Conservation (phyloP, 495 filamentous ascomycete species). For the Chaetomidium leptoderma region DNA sequence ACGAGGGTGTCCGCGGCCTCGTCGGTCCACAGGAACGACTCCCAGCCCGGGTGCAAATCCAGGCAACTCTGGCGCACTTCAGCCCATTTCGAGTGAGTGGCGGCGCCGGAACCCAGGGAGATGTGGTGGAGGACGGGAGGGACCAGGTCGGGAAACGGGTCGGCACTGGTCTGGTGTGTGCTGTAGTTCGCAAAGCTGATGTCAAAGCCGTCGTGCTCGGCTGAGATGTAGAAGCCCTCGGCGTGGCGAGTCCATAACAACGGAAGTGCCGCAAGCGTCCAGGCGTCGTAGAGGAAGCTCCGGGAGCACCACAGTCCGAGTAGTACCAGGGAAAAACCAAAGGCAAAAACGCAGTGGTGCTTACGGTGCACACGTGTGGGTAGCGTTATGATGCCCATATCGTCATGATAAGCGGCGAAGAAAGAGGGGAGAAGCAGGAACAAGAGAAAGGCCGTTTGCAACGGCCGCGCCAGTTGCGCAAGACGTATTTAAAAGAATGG, state of each 20-base stretch:
- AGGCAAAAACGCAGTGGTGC: slow-evolving; percentile 15
- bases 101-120: slow-evolving; percentile 27
- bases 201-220: slow-evolving; percentile 35
- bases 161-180: slow-evolving; percentile 27
- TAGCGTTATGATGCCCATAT: slow-evolving; percentile 1
- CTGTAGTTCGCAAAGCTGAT: slow-evolving; percentile 39
- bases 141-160: slow-evolving; percentile 31
- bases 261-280: slow-evolving; percentile 32
- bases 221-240: slow-evolving; percentile 29
- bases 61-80: slow-evolving; percentile 35
- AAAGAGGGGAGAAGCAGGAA: background rate
- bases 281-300: slow-evolving; percentile 22
- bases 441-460: background rate
- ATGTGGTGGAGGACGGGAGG: slow-evolving; percentile 42
- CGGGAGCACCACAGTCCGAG: slow-evolving; percentile 20
- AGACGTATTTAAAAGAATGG: background rate
- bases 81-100: slow-evolving; percentile 28
- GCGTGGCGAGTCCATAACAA: slow-evolving; percentile 27
- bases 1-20: slow-evolving; percentile 32
- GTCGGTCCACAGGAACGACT: slow-evolving; percentile 37
- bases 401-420: background rate
- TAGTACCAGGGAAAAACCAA: slow-evolving; percentile 9
- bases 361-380: background rate
- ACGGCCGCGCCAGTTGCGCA: background rate
- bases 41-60: slow-evolving; percentile 37